Percentiles rank a stretch among this genome's conserved stretches.
Evolutionary conservation across 768 basidiomycete genomes (phyloP).

Genomic region (Cystofilobasidium bisporidii): DNA sequence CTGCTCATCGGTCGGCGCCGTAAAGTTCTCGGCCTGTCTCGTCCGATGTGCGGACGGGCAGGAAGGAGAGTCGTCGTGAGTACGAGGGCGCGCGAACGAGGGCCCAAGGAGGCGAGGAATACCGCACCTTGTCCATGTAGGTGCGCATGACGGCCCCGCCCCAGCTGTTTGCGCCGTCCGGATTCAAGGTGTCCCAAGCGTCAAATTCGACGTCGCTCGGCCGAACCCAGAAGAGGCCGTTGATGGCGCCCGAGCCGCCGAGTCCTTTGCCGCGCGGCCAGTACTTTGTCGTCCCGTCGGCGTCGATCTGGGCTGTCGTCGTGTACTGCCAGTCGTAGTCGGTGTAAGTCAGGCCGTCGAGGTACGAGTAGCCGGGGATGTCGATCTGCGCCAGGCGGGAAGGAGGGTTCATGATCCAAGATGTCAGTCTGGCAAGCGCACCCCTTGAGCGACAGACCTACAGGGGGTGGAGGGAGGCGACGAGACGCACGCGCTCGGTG

Average conservation of each 20-base stretch:
- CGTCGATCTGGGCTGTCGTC: constrained; percentile 29
- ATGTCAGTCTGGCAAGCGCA: not conserved
- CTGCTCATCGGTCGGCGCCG: constrained; percentile 45
- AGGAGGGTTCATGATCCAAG: not conserved
- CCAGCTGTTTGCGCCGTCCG: constrained; percentile 34
- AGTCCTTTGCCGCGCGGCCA: constrained; percentile 51
- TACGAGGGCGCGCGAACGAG: not conserved
- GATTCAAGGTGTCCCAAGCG: constrained; percentile 41
- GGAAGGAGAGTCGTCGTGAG: not conserved
- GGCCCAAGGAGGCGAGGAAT: constrained; percentile 44
- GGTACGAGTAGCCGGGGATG: constrained; percentile 25
- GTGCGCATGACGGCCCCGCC: constrained; percentile 35
- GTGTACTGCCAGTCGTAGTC: constrained; percentile 31
- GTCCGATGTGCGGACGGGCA: not conserved
- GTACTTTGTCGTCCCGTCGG: not conserved
- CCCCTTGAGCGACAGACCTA: not conserved
- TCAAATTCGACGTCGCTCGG: constrained; percentile 40
- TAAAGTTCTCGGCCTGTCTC: constrained; percentile 48
- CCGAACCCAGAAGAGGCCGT: constrained; percentile 51
- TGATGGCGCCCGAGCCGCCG: constrained; percentile 58
- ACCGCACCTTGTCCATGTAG: constrained; percentile 38
- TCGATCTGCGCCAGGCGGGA: constrained; percentile 7
- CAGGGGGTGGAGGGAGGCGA: not conserved
- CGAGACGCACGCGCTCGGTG: constrained; percentile 4
- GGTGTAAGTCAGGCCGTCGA: constrained; percentile 13